Percentiles rank a stretch among this genome's conserved stretches.
These are phyloP conservation scores for Penicillium bovifimosum DNA, from an alignment of 495 filamentous ascomycete species.

Conservation along the genomic window DNA sequence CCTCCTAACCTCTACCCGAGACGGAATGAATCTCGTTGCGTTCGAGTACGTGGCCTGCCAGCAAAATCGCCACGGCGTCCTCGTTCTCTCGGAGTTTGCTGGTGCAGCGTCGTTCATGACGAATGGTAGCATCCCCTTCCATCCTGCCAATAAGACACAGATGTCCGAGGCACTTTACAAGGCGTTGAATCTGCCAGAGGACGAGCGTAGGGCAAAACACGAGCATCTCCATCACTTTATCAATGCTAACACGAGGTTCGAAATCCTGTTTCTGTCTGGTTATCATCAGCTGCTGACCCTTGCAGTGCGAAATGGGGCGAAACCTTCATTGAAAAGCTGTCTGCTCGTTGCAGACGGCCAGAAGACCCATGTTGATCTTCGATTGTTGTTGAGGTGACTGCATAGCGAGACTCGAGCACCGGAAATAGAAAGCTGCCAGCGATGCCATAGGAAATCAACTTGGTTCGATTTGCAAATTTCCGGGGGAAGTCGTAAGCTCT, in stretches of 20 bases:
- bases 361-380: conserved; percentile 6
- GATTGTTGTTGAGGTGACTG: neutral
- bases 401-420: neutral
- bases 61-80: conserved; percentile 72
- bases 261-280: neutral
- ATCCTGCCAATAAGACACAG: conserved; percentile 88
- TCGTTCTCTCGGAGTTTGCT: conserved; percentile 90
- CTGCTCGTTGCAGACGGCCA: conserved; percentile 11
- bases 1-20: conserved; percentile 83
- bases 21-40: conserved; percentile 95
- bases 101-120: conserved; percentile 77
- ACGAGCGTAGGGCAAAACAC: conserved; percentile 70
- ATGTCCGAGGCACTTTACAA: conserved; percentile 78
- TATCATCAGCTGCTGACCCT: conserved; percentile 1
- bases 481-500: too few species aligned
- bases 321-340: conserved; percentile 30
- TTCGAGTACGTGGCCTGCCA: conserved; percentile 96
- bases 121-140: conserved; percentile 79
- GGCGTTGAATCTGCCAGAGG: conserved; percentile 76
- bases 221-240: conserved; percentile 78
- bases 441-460: neutral
- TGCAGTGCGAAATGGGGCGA: conserved; percentile 37
- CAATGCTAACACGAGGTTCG: conserved; percentile 74
- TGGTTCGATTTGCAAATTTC: too few species aligned
- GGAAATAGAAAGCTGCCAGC: neutral